phyloP scores from a whole-genome alignment of 176 grass and related monocot genomes.

The Elaeis guineensis region DNA sequence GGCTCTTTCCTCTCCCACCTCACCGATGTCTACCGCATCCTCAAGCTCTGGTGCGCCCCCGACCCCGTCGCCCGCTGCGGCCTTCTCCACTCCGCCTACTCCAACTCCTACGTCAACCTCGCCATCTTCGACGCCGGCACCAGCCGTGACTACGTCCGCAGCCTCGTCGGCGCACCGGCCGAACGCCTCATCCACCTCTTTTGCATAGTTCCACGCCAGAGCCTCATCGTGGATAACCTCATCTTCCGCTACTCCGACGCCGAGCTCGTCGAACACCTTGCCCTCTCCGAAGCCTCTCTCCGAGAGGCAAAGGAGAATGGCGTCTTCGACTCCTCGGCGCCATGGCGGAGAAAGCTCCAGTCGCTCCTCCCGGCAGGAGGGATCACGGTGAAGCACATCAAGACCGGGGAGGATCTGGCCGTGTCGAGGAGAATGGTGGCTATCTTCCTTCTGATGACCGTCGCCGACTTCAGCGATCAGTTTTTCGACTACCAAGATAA shows the following conservation, averaged over 20 bases:
- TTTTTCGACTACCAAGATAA: conserved; percentile 66
- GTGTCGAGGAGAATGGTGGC: conserved; percentile 40
- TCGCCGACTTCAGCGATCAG: conserved; percentile 81
- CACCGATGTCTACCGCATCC: conserved; percentile 53
- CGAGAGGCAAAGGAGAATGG: conserved; percentile 31
- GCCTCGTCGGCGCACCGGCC: conserved; percentile 29
- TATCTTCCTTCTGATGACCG: conserved; percentile 60
- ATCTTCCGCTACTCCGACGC: conserved; percentile 36
- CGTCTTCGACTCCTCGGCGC: conserved; percentile 23
- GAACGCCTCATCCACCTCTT: conserved; percentile 90
- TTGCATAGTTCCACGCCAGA: conserved; percentile 70
- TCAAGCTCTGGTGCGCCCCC: conserved; percentile 50
- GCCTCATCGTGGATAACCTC: conserved; percentile 52
- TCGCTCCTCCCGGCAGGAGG: conserved; percentile 44
- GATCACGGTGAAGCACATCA: conserved; percentile 44
- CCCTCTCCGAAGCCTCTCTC: conserved; percentile 32
- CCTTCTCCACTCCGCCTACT: conserved; percentile 89
- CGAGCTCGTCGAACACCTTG: conserved; percentile 38
- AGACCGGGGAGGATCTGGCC: conserved; percentile 51
- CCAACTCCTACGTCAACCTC: conserved; percentile 92
- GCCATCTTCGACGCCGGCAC: conserved; percentile 73
- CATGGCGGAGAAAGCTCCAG: conserved; percentile 57
- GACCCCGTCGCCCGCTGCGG: conserved; percentile 53
- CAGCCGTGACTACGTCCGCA: conserved; percentile 25
- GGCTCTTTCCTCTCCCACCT: conserved; percentile 90